Conservation (phyloP, 2,329 filamentous ascomycete species). For the Penicillium brasilianum region DNA sequence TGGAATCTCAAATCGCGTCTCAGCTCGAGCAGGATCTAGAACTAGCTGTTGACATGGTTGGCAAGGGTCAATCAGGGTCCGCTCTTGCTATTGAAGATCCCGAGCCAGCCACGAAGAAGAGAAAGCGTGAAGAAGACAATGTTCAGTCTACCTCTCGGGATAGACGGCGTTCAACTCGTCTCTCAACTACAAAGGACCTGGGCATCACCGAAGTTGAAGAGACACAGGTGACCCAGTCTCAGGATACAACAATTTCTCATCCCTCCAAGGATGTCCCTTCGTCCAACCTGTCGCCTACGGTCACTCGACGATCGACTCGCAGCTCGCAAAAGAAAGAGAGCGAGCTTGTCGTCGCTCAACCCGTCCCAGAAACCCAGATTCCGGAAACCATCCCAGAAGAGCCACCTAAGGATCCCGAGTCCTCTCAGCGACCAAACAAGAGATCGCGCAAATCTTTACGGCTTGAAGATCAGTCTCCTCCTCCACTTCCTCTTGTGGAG, state of each 20-base stretch:
- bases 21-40: conserved; percentile 53
- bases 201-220: conserved; percentile 18
- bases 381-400: conserved; percentile 4
- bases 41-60: conserved; percentile 41
- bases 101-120: conserved; percentile 37
- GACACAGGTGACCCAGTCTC: conserved; percentile 19
- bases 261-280: conserved; percentile 10
- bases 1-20: conserved; percentile 51
- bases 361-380: background rate
- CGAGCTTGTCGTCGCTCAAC: background rate
- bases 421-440: conserved; percentile 33
- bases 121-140: conserved; percentile 38
- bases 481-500: conserved; percentile 15
- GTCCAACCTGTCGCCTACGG: conserved; percentile 23
- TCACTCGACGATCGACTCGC: conserved; percentile 33
- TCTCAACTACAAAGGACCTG: conserved; percentile 26
- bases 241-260: conserved; percentile 16
- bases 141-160: conserved; percentile 25
- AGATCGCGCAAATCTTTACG: conserved; percentile 37
- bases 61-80: conserved; percentile 8
- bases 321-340: conserved; percentile 26
- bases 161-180: conserved; percentile 39
- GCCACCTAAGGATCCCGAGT: conserved; percentile 12
- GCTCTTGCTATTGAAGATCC: background rate
- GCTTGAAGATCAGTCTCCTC: conserved; percentile 31